Evolutionary conservation across 331 rosid species (phyloP), one percentile per base, ranked within the genome.

Genomic region (Erythrophleum ivorense): DNA sequence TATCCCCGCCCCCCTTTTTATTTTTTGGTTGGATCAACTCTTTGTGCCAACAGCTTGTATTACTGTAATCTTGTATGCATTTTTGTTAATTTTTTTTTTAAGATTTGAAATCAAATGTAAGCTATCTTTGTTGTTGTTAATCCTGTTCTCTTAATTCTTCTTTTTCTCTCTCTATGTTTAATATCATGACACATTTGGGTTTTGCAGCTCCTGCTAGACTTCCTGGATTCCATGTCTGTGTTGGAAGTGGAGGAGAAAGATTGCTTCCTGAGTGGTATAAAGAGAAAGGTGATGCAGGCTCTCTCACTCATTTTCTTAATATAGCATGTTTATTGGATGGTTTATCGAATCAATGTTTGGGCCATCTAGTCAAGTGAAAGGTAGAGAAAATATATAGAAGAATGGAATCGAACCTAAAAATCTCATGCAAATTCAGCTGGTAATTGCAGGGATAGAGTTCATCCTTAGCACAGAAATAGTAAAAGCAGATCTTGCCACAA

Each of bases 181-280:
- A 16, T 55, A 67, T 62, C 57, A 62, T 76, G 57, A 66, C 64
- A 64, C 41, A 46, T 18, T 71, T 84, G 77, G 70, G 66, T 77
- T 76, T 87, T 84, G 90, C 94, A 96, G 99, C 98, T 64, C 98
- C 99, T 87, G 99, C 99, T 79, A 92, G 99, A 88, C 97, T 96
- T 72, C 99, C 99, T 19, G 99, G 99, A 72, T 96, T 96, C 85
- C 92, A 96, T 69, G 88, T 80, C 49, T 91, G 97, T 81, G 99
- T 95, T 76, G 99, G 99, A 88, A 89, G 93, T 80, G 99, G 99
- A 40, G 99, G 99, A 80, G 99, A 95, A 87, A 93, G 92, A 86
- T 87, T 93, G 84, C 91, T 92, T 81, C 94, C 95, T 45, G 98
- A 87, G 66, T 93, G 97, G 98, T 95, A 95, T 91, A 84, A 65